Evolutionary conservation across 805 yeast genomes (phyloP).

Genomic region (Schwanniomyces vanrijiae): DNA sequence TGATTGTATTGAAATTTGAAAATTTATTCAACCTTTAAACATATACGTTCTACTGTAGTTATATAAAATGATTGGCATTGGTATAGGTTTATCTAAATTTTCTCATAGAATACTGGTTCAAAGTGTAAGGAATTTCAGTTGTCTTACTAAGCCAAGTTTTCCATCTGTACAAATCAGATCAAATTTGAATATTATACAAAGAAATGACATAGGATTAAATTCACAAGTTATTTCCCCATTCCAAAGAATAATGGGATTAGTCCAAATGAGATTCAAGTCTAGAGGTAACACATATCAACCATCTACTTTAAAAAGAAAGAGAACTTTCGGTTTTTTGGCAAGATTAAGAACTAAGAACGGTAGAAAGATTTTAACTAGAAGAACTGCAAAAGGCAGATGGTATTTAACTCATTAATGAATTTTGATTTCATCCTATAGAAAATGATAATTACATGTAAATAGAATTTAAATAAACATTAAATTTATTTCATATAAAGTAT

Average conservation of each 20-base stretch:
- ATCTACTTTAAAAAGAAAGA: constrained; percentile 83
- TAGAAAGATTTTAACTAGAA: constrained; percentile 70
- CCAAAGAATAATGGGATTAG: constrained; percentile 28
- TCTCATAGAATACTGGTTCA: constrained; percentile 2
- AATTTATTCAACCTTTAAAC: neutral
- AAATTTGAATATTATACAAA: neutral
- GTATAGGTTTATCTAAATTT: neutral
- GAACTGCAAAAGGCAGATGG: constrained; percentile 93
- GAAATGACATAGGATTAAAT: constrained; percentile 1
- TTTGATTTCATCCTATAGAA: neutral
- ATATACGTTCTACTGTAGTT: neutral
- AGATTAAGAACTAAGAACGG: constrained; percentile 76
- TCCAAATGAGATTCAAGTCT: constrained; percentile 72
- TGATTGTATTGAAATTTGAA: neutral
- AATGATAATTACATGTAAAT: neutral
- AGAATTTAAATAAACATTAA: neutral
- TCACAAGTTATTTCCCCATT: constrained; percentile 4
- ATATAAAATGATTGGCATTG: neutral
- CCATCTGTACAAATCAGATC: constrained; percentile 1
- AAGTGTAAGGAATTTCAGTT: constrained; percentile 3
- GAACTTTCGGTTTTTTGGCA: constrained; percentile 86
- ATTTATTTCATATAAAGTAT: neutral
- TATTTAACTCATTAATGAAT: constrained; percentile 66
- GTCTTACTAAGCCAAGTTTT: constrained; percentile 3
- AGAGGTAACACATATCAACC: constrained; percentile 97